These are phyloP conservation scores for Gilbertella persicaria DNA, from an alignment of 371 early-diverging fungal species.

Conservation along the genomic window DNA sequence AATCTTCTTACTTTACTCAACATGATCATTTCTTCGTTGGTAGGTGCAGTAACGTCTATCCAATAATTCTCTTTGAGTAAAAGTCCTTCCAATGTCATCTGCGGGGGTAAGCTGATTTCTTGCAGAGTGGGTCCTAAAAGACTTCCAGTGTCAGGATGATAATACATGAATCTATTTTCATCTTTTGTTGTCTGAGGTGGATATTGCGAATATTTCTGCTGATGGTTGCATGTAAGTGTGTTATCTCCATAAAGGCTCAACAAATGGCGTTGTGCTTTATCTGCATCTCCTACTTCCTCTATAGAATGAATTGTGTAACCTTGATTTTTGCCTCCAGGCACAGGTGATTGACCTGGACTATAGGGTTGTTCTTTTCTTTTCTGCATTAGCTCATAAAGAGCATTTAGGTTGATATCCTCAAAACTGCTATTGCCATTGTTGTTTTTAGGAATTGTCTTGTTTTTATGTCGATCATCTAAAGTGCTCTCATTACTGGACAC, in stretches of 20 bases:
- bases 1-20: conserved; percentile 54
- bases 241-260: conserved; percentile 41
- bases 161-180: conserved; percentile 29
- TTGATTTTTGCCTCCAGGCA: no score
- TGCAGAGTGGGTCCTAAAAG: conserved; percentile 22
- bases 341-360: conserved; percentile 1
- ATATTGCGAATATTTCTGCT: background rate
- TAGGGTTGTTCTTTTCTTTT: no score
- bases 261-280: no score
- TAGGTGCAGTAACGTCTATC: conserved; percentile 86
- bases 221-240: conserved; percentile 1
- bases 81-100: conserved; percentile 40
- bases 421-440: background rate
- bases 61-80: conserved; percentile 74
- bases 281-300: conserved; percentile 12
- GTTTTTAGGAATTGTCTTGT: background rate
- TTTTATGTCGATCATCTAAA: background rate
- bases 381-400: conserved; percentile 2
- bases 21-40: conserved; percentile 74
- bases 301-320: background rate
- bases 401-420: background rate
- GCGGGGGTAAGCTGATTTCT: conserved; percentile 19
- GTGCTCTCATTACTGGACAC: conserved; percentile 3
- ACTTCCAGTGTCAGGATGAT: conserved; percentile 44
- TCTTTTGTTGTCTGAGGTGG: background rate